Evolutionary conservation across 1,284 basidiomycete species (phyloP).

Genomic region (Sphagnurus paluster): DNA sequence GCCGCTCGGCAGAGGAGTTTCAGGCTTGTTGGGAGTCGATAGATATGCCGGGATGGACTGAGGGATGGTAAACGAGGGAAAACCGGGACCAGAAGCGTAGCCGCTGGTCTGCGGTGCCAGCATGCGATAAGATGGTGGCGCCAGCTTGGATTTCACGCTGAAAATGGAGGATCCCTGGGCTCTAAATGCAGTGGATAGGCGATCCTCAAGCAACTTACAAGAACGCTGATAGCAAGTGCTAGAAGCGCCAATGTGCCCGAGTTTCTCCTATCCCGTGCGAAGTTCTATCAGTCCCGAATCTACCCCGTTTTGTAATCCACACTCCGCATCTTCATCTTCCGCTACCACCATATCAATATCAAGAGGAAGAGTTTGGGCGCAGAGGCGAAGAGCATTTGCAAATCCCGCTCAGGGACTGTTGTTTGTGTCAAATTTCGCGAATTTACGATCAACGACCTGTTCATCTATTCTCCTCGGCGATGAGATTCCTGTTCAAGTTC

Average conservation of each 20-base stretch:
- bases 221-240: constrained; percentile 13
- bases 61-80: constrained; percentile 16
- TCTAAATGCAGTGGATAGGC: neutral
- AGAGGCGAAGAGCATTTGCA: neutral
- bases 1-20: constrained; percentile 13
- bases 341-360: neutral
- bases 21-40: constrained; percentile 7
- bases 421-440: constrained; percentile 13
- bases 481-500: neutral
- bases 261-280: constrained; percentile 23
- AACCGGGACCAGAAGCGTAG: constrained; percentile 16
- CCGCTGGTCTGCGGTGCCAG: constrained; percentile 15
- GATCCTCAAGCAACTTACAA: constrained; percentile 3
- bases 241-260: constrained; percentile 19
- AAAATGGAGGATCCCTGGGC: neutral
- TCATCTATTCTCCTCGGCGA: neutral
- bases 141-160: constrained; percentile 16
- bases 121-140: constrained; percentile 20
- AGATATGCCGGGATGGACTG: constrained; percentile 12
- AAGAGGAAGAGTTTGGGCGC: constrained; percentile 4
- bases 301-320: constrained; percentile 20
- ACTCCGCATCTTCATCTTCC: constrained; percentile 6
- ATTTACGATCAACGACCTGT: neutral
- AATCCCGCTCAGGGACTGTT: constrained; percentile 7
- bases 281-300: constrained; percentile 22